These are phyloP conservation scores for Talaromyces nanjingensis DNA, from an alignment of 495 filamentous ascomycete genomes.

Conservation along the genomic window DNA sequence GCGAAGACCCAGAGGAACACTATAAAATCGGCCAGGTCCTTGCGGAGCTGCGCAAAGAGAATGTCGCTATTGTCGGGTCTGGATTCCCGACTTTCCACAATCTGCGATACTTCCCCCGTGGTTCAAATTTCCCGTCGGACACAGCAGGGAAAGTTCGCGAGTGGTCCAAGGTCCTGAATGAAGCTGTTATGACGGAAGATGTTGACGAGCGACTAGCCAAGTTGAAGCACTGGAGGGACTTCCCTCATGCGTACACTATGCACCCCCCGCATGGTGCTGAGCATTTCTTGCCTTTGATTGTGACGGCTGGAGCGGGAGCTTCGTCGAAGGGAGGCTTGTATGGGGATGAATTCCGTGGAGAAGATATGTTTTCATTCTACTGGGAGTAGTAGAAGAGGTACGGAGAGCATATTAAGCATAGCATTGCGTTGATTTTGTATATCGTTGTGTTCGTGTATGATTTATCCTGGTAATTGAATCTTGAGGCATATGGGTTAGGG, in stretches of 20 bases:
- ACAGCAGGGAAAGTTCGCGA: not conserved
- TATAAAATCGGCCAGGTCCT: slow-evolving; percentile 6
- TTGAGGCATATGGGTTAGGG: no score
- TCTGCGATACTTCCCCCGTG: not conserved
- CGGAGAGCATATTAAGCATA: not conserved
- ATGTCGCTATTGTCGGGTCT: slow-evolving; percentile 7
- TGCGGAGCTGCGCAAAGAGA: slow-evolving; percentile 6
- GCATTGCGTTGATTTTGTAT: not conserved
- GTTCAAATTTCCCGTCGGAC: not conserved
- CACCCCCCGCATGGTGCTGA: slow-evolving; percentile 6
- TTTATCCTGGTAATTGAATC: not conserved
- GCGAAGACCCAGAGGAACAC: slow-evolving; percentile 7
- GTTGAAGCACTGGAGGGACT: slow-evolving; percentile 7
- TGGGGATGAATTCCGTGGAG: slow-evolving; percentile 4
- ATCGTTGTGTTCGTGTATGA: not conserved
- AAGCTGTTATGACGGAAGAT: slow-evolving; percentile 8
- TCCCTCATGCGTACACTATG: slow-evolving; percentile 8
- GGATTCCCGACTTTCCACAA: slow-evolving; percentile 9
- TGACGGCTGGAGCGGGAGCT: slow-evolving; percentile 6
- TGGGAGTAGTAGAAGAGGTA: not conserved
- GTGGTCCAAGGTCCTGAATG: slow-evolving; percentile 5
- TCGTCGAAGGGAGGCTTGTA: slow-evolving; percentile 5
- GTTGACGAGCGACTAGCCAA: not conserved
- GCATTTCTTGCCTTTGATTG: slow-evolving; percentile 8
- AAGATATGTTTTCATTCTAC: slow-evolving; percentile 7